These are phyloP conservation scores for Quambalaria eucalypti DNA, from an alignment of 1,284 basidiomycete genomes.

Conservation along the genomic window DNA sequence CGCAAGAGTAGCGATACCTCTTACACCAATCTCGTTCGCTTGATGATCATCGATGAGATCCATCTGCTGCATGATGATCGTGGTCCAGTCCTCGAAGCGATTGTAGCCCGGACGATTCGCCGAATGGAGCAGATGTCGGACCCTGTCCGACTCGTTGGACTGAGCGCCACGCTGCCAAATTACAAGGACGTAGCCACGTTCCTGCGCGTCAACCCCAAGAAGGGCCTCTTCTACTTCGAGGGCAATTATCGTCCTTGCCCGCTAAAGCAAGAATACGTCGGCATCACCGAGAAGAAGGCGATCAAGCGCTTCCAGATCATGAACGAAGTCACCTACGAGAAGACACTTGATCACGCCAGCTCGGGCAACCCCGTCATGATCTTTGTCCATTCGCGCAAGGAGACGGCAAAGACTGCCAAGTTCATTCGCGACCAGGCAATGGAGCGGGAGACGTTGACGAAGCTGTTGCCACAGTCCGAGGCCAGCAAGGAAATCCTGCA, in stretches of 20 bases:
- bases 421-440: constrained; percentile 91
- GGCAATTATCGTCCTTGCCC: constrained; percentile 81
- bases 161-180: constrained; percentile 94
- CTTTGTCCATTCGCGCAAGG: constrained; percentile 96
- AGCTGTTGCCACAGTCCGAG: constrained; percentile 60
- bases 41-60: constrained; percentile 98
- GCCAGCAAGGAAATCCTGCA: constrained; percentile 37
- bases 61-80: constrained; percentile 96
- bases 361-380: constrained; percentile 57
- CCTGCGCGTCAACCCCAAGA: constrained; percentile 83
- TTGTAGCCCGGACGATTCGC: constrained; percentile 82
- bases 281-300: constrained; percentile 97
- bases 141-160: constrained; percentile 82
- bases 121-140: constrained; percentile 75
- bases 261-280: constrained; percentile 92
- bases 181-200: constrained; percentile 98
- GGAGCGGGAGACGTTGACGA: constrained; percentile 89
- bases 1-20: constrained; percentile 93
- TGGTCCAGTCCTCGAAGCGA: constrained; percentile 88
- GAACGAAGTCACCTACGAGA: constrained; percentile 99
- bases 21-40: constrained; percentile 91
- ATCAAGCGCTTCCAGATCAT: constrained; percentile 96
- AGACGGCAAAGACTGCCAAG: constrained; percentile 92
- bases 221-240: constrained; percentile 95
- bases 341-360: constrained; percentile 49